Conservation (phyloP, 208 protist genomes). For the Crithidia mellificae region DNA sequence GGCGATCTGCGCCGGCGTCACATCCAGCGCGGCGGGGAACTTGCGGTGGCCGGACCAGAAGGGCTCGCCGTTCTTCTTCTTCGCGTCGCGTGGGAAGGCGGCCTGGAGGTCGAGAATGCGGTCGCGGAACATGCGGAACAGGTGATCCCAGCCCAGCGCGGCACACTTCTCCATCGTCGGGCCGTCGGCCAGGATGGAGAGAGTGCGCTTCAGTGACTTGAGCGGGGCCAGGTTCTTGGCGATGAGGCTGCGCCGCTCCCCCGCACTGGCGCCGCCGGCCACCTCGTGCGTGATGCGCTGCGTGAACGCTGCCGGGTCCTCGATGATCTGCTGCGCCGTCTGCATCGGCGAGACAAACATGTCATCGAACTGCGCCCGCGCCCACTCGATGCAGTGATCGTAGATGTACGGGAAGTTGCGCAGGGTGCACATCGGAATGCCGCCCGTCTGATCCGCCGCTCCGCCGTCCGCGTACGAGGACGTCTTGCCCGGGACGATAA, state of each 20-base stretch:
- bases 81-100: slow-evolving; percentile 96
- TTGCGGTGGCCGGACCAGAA: slow-evolving; percentile 94
- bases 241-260: slow-evolving; percentile 75
- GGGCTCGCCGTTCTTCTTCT: slow-evolving; percentile 90
- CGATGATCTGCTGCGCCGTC: slow-evolving; percentile 77
- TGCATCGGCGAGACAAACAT: slow-evolving; percentile 89
- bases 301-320: slow-evolving; percentile 71
- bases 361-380: slow-evolving; percentile 91
- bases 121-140: slow-evolving; percentile 96
- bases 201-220: slow-evolving; percentile 48
- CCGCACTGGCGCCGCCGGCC: slow-evolving; percentile 52
- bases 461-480: slow-evolving; percentile 97
- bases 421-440: slow-evolving; percentile 99
- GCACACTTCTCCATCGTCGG: slow-evolving; percentile 94
- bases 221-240: slow-evolving; percentile 76
- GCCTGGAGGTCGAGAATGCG: slow-evolving; percentile 97
- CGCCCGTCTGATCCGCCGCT: slow-evolving; percentile 96
- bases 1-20: slow-evolving; percentile 25
- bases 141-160: slow-evolving; percentile 91
- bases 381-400: slow-evolving; percentile 98
- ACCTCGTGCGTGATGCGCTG: slow-evolving; percentile 71
- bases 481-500: slow-evolving; percentile 97
- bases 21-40: slow-evolving; percentile 71
- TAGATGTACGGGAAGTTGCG: slow-evolving; percentile 99
- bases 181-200: slow-evolving; percentile 54